phyloP scores from a whole-genome alignment of 2,329 filamentous ascomycete genomes.

The Aplosporella prunicola region DNA sequence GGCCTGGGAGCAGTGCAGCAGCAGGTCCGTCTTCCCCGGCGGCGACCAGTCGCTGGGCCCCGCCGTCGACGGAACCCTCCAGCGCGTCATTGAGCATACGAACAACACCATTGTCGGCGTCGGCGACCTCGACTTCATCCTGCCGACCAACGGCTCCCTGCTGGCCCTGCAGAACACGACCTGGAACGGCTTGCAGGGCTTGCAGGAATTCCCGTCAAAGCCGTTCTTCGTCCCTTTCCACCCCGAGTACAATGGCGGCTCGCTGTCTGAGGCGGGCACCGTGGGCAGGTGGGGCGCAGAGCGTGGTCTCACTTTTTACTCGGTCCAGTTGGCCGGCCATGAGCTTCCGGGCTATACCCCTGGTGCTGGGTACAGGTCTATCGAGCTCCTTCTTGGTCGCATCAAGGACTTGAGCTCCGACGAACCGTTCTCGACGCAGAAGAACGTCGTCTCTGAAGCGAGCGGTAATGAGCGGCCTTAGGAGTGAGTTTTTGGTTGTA shows the following conservation, averaged over 20 bases:
- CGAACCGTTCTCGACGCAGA: slow-evolving; percentile 27
- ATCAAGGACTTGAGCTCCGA: slow-evolving; percentile 28
- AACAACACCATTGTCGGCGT: slow-evolving; percentile 44
- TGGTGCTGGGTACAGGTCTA: slow-evolving; percentile 31
- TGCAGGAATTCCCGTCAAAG: slow-evolving; percentile 33
- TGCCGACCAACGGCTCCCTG: slow-evolving; percentile 43
- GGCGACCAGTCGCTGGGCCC: slow-evolving; percentile 31
- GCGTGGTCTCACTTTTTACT: slow-evolving; percentile 39
- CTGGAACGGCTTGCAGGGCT: slow-evolving; percentile 41
- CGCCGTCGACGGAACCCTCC: slow-evolving; percentile 33
- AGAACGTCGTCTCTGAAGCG: slow-evolving; percentile 22
- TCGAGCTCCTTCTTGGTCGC: slow-evolving; percentile 35
- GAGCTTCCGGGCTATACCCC: slow-evolving; percentile 36
- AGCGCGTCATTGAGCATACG: slow-evolving; percentile 42
- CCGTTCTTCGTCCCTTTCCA: slow-evolving; percentile 37
- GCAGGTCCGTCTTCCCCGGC: slow-evolving; percentile 32
- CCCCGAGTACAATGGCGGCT: slow-evolving; percentile 31
- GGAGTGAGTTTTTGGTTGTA: too few relatives aligned
- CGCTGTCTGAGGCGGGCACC: slow-evolving; percentile 31
- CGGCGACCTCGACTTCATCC: slow-evolving; percentile 40
- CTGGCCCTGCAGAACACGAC: slow-evolving; percentile 47
- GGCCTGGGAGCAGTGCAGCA: slow-evolving; percentile 34
- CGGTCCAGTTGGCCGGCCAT: slow-evolving; percentile 33
- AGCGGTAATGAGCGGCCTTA: neutral
- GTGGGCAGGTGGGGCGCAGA: slow-evolving; percentile 35